Conservation (phyloP, 2,329 filamentous ascomycete species). For the Parascedosporium putredinis region DNA sequence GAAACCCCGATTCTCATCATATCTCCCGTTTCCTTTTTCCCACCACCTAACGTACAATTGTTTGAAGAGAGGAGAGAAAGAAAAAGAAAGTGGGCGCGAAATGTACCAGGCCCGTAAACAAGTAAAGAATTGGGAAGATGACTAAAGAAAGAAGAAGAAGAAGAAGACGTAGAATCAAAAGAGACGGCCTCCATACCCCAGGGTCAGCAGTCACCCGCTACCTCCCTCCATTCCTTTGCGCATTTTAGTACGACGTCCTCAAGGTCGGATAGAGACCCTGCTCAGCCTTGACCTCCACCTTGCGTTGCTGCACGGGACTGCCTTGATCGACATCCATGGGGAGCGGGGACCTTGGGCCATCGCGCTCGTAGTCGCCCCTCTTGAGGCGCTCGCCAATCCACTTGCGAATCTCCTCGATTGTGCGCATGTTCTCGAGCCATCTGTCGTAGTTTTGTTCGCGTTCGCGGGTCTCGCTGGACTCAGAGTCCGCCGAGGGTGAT, state of each 20-base stretch:
- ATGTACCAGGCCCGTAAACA: too few relatives aligned
- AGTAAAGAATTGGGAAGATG: too few relatives aligned
- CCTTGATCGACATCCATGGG: conserved; percentile 7
- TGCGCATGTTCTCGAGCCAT: conserved; percentile 56
- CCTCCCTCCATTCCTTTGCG: not conserved
- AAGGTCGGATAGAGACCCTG: conserved; percentile 4
- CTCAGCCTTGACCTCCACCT: conserved; percentile 1
- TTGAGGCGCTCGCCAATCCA: conserved; percentile 48
- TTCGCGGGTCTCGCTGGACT: conserved; percentile 41
- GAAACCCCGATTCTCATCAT: not conserved
- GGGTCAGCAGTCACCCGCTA: not conserved
- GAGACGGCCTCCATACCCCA: too few relatives aligned
- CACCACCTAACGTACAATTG: not conserved
- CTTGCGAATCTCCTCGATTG: conserved; percentile 50
- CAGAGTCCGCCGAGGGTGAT: conserved; percentile 46
- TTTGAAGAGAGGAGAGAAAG: too few relatives aligned
- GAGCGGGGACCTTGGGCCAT: not conserved
- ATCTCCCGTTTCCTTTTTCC: not conserved
- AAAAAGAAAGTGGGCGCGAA: too few relatives aligned
- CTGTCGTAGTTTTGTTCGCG: conserved; percentile 53
- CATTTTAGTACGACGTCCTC: not conserved
- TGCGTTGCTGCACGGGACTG: not conserved
- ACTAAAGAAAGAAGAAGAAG: too few relatives aligned
- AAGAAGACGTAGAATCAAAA: too few relatives aligned
- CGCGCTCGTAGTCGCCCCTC: conserved; percentile 12